Percentiles rank a stretch among this genome's conserved stretches.
Evolutionary conservation across 768 basidiomycete species (phyloP).

Genomic region (Trametes maxima): DNA sequence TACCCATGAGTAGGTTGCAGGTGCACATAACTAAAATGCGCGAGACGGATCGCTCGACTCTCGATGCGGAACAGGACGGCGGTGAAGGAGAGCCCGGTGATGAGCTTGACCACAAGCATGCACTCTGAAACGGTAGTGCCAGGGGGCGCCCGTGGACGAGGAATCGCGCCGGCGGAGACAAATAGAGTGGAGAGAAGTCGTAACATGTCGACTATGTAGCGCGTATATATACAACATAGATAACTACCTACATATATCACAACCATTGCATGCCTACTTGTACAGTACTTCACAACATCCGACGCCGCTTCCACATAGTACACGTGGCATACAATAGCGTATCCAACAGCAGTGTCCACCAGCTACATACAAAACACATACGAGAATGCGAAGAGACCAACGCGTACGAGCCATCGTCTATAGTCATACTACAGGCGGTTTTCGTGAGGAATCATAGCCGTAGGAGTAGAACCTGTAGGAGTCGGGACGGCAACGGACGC

Average conservation of each 20-base stretch:
- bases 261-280: not conserved
- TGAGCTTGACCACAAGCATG: not conserved
- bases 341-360: not conserved
- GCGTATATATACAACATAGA: slow-evolving; percentile 24
- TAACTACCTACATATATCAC: slow-evolving; percentile 9
- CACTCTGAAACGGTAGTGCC: not conserved
- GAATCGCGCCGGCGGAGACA: not conserved
- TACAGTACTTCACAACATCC: slow-evolving; percentile 7
- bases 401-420: not conserved
- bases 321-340: not conserved
- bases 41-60: slow-evolving; percentile 8
- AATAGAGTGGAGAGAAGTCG: not conserved
- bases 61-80: not conserved
- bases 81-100: not conserved
- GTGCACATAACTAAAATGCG: slow-evolving; percentile 16
- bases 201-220: slow-evolving; percentile 11
- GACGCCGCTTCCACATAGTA: not conserved
- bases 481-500: too few species aligned
- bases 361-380: too few species aligned
- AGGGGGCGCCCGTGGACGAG: not conserved
- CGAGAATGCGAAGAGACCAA: not conserved
- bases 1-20: slow-evolving; percentile 9
- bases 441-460: too few species aligned
- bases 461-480: too few species aligned
- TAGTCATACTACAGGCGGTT: not conserved